Base-by-base conservation (phyloP, 176 grass and related monocot genomes). In the Oryza meyeriana region DNA sequence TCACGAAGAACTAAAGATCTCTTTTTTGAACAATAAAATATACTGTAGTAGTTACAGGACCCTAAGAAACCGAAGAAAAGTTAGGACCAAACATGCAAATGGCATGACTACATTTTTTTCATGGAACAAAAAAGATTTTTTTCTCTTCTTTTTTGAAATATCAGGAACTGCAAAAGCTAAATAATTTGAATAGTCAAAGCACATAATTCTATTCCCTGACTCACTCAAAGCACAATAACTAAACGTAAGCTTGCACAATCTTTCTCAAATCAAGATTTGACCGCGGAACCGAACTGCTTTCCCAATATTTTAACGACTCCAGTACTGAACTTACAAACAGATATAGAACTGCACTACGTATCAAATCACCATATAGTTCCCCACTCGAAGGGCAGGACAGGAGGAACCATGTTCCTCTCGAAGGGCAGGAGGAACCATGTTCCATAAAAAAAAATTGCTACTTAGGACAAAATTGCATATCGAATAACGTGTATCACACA, bases 221-320 rank as follows among this genome's bases (percentile, higher is more conserved):
- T 61, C 47, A 69, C 47, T 77, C 72, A 69, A 76, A 61, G 85
- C 71, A 77, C 52, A 64, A 35, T 3, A 74, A 68, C 36, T 22
- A 8, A 10, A 67, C 4, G 69, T 8, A 61, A 42, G 26, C 50
- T 5, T 59, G 33, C 27, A 14, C 27, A 38, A 55, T 38, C 30
- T 70, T 70, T 38, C 40, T 52, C 61, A 0, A 52, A 66, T 28
- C 40, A 20, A 5, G 36, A 25, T 13, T 12, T 26, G 36, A 35
- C n/a, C 36, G 38, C 10, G 33, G 22, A 4, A 39, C 66, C 67
- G 4, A 27, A 48, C 22, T 83, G 36, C 28, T 1, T 59, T 16
- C 34, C 12, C 34, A 72, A 9, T 36, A 24, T n/a, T 34, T 20
- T 31, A 78, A 63, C 1, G 0, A 36, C 5, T n/a, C 40, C n/a